Base-by-base conservation (phyloP, 805 yeast species). In the Candida nemodendra region DNA sequence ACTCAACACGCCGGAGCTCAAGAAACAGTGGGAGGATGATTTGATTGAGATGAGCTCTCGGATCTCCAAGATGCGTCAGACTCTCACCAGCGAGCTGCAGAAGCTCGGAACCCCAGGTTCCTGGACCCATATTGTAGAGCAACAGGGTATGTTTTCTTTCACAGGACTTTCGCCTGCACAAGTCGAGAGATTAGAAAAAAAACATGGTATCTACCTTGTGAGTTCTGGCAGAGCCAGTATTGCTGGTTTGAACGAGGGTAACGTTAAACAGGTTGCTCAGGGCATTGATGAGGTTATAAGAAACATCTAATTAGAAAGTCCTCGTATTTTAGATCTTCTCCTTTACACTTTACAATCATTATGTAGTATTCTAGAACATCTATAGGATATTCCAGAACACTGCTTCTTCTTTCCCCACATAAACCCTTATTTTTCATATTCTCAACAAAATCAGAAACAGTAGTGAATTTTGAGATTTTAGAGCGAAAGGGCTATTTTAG, bases 71-170 rank as follows among this genome's bases (percentile, higher is more conserved):
- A 90, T 89, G 95, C 83, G 98, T 68, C 58, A 66, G 22, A 73
- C 71, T 14, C 74, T 91, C 54, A 76, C 81, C 58, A 71, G 69
- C 38, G 72, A 73, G 43, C 73, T 91, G 44, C 74, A 73, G 34
- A 62, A 65, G 36, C 76, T 86, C 45, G 66, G 67, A 16, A 88
- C 98, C 17, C 95, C 96, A 21, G 96, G 96, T 32, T 76, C 71
- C 53, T 91, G 98, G 98, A 84, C 79, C 50, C 98, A 91, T 66
- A 86, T 91, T 55, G 82, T 80, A 32, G 71, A 72, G 47, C 99
- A 93, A 71, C 84, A 86, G 45, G 99, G 99, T 53, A 91, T 91
- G 98, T 91, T 91, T 62, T 88, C 96, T 24, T 91, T 81, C 68
- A 91, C 98, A 21, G 99, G 96, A 2, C 74, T 91, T 53, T 65